Conservation (phyloP, 768 basidiomycete species). For the Tylopilus vinaceipallidus region DNA sequence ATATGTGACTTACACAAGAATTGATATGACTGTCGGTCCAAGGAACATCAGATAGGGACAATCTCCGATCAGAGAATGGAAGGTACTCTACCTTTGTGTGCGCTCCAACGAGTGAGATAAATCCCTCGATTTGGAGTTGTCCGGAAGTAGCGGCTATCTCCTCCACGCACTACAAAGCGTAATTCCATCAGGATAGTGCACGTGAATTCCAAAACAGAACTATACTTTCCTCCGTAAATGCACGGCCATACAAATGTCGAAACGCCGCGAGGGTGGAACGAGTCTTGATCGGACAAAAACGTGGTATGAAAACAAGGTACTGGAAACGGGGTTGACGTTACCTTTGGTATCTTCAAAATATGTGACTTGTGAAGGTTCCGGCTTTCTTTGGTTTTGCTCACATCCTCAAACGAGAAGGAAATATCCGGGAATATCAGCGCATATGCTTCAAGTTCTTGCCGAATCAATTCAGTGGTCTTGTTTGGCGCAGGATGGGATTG, state of each 20-base stretch:
- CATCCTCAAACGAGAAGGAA: constrained; percentile 64
- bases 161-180: constrained; percentile 59
- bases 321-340: constrained; percentile 31
- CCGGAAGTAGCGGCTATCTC: constrained; percentile 51
- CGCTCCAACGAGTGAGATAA: constrained; percentile 78
- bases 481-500: constrained; percentile 59
- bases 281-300: constrained; percentile 47
- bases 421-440: constrained; percentile 73
- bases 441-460: constrained; percentile 68
- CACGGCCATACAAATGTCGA: constrained; percentile 69
- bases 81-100: constrained; percentile 58
- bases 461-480: constrained; percentile 64
- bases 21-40: constrained; percentile 64
- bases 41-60: constrained; percentile 22
- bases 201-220: constrained; percentile 6
- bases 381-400: constrained; percentile 36
- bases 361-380: constrained; percentile 39
- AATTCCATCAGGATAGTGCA: constrained; percentile 13
- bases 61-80: constrained; percentile 15
- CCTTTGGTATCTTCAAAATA: constrained; percentile 65
- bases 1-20: constrained; percentile 65
- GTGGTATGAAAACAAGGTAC: constrained; percentile 10
- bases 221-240: constrained; percentile 60
- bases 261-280: constrained; percentile 64
- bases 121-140: constrained; percentile 65